Evolutionary conservation across 192 early-diverging fungal species (phyloP).

Genomic region (Dissophora ornata): DNA sequence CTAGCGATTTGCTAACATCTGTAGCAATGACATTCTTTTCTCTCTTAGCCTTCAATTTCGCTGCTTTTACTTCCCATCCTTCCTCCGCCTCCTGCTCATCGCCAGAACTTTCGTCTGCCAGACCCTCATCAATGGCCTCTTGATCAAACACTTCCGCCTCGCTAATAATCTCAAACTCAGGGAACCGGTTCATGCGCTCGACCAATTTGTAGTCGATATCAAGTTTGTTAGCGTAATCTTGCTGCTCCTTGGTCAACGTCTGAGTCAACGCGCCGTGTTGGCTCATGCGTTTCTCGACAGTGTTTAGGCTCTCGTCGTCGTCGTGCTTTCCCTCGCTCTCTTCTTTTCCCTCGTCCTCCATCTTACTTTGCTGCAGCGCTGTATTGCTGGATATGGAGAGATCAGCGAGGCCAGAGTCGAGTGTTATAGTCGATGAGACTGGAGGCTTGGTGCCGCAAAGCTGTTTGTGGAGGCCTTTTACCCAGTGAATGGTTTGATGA

Average conservation of each 20-base stretch:
- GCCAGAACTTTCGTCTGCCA: constrained; percentile 49
- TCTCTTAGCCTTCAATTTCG: constrained; percentile 34
- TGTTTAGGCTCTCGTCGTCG: constrained; percentile 29
- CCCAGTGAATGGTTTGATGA: constrained; percentile 92
- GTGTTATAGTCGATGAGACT: background rate
- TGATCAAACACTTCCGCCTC: constrained; percentile 70
- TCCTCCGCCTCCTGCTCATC: constrained; percentile 54
- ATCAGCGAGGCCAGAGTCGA: constrained; percentile 15
- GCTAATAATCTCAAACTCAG: constrained; percentile 73
- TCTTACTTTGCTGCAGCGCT: constrained; percentile 1
- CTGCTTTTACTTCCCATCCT: constrained; percentile 45
- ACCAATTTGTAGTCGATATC: constrained; percentile 37
- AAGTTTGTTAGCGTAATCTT: constrained; percentile 52
- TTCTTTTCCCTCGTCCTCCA: constrained; percentile 11
- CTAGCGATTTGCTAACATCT: constrained; percentile 32
- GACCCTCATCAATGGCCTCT: constrained; percentile 61
- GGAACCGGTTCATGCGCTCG: constrained; percentile 57
- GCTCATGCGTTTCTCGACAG: constrained; percentile 6
- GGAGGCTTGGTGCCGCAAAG: constrained; percentile 60
- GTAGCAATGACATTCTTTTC: constrained; percentile 32
- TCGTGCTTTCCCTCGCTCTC: constrained; percentile 15
- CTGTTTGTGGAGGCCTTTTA: constrained; percentile 73
- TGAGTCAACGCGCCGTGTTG: constrained; percentile 21
- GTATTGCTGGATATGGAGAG: constrained; percentile 36
- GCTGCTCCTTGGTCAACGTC: constrained; percentile 46